These are phyloP conservation scores for Pecoramyces ruminantium DNA, from an alignment of 192 early-diverging fungal species.

Conservation along the genomic window DNA sequence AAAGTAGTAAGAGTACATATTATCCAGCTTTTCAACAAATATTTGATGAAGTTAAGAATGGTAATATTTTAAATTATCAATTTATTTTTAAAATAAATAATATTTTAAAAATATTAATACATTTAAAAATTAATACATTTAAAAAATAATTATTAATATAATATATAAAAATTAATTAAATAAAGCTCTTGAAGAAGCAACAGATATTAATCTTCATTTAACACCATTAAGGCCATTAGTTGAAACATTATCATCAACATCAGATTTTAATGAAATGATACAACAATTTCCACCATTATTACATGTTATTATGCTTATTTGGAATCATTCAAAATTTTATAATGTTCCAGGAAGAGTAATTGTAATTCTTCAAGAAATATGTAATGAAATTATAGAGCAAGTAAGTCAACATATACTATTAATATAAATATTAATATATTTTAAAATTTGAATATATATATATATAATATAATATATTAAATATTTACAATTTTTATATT, in stretches of 20 bases:
- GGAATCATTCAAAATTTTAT: constrained; percentile 36
- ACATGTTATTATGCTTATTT: constrained; percentile 32
- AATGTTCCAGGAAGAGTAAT: constrained; percentile 38
- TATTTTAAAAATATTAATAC: no score
- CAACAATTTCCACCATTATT: constrained; percentile 37
- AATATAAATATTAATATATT: no score
- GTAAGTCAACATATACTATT: no score
- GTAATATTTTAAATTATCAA: constrained; percentile 7
- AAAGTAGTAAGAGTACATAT: constrained; percentile 44
- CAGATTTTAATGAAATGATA: constrained; percentile 34
- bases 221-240: constrained; percentile 33
- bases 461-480: no score
- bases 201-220: constrained; percentile 34
- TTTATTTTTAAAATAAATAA: no score
- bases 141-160: constrained; percentile 1
- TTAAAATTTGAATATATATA: no score
- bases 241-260: constrained; percentile 19
- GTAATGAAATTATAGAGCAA: constrained; percentile 51
- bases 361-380: constrained; percentile 38
- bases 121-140: constrained; percentile 6
- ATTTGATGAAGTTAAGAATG: constrained; percentile 42
- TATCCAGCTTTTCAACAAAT: constrained; percentile 48
- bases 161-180: no score
- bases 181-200: constrained; percentile 42
- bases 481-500: no score